Conservation (phyloP, 2,329 filamentous ascomycete species). For the Microdochium nivale region DNA sequence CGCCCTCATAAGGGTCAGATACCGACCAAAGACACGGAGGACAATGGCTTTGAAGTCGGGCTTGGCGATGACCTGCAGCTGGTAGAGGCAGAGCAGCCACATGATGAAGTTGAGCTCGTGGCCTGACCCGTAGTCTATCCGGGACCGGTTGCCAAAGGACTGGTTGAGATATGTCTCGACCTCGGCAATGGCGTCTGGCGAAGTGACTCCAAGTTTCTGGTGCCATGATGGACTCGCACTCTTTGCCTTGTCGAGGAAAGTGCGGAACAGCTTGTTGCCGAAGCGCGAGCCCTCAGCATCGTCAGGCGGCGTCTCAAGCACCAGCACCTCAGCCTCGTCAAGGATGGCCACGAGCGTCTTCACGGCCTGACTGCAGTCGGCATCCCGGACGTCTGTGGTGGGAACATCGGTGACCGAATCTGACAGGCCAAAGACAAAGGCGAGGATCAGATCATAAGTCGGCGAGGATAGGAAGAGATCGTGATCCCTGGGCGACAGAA, state of each 20-base stretch:
- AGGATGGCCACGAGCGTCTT: conserved; percentile 61
- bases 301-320: conserved; percentile 65
- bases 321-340: conserved; percentile 56
- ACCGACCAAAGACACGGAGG: conserved; percentile 71
- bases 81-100: conserved; percentile 91
- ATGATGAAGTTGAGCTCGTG: conserved; percentile 97
- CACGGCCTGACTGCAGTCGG: conserved; percentile 49
- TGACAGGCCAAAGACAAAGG: conserved; percentile 80
- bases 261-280: conserved; percentile 85
- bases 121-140: conserved; percentile 94
- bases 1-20: conserved; percentile 77
- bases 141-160: conserved; percentile 74
- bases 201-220: conserved; percentile 42
- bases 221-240: conserved; percentile 56
- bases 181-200: conserved; percentile 54
- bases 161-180: conserved; percentile 72
- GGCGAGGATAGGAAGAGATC: conserved; percentile 70
- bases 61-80: conserved; percentile 55
- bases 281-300: conserved; percentile 87
- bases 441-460: conserved; percentile 65
- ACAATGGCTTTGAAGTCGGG: conserved; percentile 66
- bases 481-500: conserved; percentile 74
- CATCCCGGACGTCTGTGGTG: conserved; percentile 51
- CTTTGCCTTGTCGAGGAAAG: conserved; percentile 64
- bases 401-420: conserved; percentile 69